Evolutionary conservation across 2,329 filamentous ascomycete species (phyloP), one percentile per base, ranked within the genome.

Genomic region (Botrytis tulipae): DNA sequence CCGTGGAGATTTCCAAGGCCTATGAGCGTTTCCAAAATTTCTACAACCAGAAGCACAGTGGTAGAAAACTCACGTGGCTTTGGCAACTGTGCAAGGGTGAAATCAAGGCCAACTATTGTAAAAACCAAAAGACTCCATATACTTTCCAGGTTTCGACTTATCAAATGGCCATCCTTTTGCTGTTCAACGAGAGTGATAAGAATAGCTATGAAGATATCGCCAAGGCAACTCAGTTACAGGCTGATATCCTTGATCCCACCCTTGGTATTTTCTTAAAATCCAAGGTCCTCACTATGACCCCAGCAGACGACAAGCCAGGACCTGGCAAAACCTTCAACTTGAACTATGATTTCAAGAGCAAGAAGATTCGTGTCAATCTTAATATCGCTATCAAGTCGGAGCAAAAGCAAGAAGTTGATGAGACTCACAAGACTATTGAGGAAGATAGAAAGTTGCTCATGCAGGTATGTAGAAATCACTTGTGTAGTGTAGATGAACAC

Each of bases 61-160:
- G 96, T 51, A 93, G 96, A 75, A 99, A 98, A 84, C 87, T 99
- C 57, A 97, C 95, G 12, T 99, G 96, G 96, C 84, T 99, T 73
- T 99, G 96, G 96, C 94, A 98, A 82, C 86, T 99, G 70, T 98
- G 94, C 87, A 99, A 98, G 85, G 96, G 96, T 73, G 96, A 99
- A 83, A 89, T 99, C 75, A 95, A 95, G 83, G 93, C 95, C 54
- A 95, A 95, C 80, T 99, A 98, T 83, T 92, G 93, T 86, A 97
- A 94, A 84, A 90, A 86, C 81, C 90, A 90, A 80, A 98, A 98
- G 85, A 93, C 94, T 1, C 94, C 95, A 0, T 98, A 95, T 82
- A 98, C 94, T 3, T 97, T 99, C 86, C 94, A 97, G 82, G 97
- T 99, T 18, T 98, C 95, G 3, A 95, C 95, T 4, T 99, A 96